Conservation (phyloP, 768 basidiomycete species). For the Clitopilus passeckerianus region DNA sequence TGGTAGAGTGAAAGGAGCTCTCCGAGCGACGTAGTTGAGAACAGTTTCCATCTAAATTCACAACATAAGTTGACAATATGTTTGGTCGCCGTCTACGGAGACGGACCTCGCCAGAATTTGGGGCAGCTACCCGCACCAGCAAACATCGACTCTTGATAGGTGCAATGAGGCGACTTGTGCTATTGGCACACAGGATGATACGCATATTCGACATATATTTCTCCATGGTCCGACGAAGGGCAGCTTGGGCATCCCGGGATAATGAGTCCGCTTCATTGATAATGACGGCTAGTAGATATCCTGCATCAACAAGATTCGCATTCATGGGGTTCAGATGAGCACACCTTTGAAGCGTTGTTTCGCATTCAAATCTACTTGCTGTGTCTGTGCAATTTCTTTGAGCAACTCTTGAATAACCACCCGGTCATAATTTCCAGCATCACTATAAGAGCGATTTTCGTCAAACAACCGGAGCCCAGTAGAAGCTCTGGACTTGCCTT, state of each 20-base stretch:
- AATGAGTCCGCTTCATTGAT: constrained; percentile 97
- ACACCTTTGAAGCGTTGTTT: constrained; percentile 96
- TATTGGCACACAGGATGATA: constrained; percentile 94
- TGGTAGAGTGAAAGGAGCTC: constrained; percentile 80
- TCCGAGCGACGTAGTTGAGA: constrained; percentile 72
- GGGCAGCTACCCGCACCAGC: constrained; percentile 89
- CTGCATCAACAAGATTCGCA: neutral
- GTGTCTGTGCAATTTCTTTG: constrained; percentile 98
- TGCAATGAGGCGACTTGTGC: constrained; percentile 91
- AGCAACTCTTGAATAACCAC: constrained; percentile 94
- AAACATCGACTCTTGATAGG: constrained; percentile 96
- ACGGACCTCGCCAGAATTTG: constrained; percentile 67
- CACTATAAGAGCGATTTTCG: constrained; percentile 40
- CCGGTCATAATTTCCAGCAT: constrained; percentile 93
- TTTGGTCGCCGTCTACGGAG: too few relatives aligned
- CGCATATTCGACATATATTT: constrained; percentile 99
- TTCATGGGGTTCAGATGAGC: neutral
- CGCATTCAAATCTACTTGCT: constrained; percentile 94
- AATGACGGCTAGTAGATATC: constrained; percentile 67
- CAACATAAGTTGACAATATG: too few relatives aligned
- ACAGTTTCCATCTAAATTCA: constrained; percentile 69
- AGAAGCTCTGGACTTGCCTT: constrained; percentile 49
- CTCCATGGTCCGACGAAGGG: constrained; percentile 96
- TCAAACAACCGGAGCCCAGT: neutral
- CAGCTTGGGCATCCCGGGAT: constrained; percentile 94